A percentile compares a stretch with the other conserved stretches of the same genome.
Conservation (phyloP, 2,329 filamentous ascomycete species). For the Aspergillus amoenus region DNA sequence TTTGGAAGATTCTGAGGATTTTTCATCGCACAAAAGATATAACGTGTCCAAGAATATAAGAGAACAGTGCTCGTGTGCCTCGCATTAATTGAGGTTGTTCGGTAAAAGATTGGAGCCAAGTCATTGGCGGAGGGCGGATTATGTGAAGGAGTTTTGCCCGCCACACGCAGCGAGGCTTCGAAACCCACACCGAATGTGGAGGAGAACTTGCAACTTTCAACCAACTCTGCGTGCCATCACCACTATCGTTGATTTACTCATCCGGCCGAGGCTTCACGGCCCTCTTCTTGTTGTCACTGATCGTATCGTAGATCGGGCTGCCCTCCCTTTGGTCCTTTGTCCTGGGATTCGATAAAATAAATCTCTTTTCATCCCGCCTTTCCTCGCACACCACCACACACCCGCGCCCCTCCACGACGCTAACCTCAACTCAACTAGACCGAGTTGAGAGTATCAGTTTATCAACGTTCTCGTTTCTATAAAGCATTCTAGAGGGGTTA, state of each 20-base stretch:
- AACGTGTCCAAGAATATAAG: not conserved
- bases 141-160: conserved; percentile 10
- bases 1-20: not conserved
- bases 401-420: conserved; percentile 8
- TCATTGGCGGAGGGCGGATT: conserved; percentile 10
- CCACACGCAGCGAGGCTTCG: conserved; percentile 5
- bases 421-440: conserved; percentile 6
- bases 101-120: not conserved
- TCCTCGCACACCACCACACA: conserved; percentile 1
- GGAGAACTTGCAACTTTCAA: conserved; percentile 20
- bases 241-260: conserved; percentile 8
- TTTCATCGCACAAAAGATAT: not conserved
- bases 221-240: conserved; percentile 4
- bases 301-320: not conserved
- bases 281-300: not conserved
- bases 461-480: conserved; percentile 10
- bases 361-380: conserved; percentile 1
- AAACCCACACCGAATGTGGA: conserved; percentile 34
- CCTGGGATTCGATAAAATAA: not conserved
- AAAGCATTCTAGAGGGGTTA: conserved; percentile 1
- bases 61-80: not conserved
- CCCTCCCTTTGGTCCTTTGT: not conserved
- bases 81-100: not conserved
- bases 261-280: conserved; percentile 4
- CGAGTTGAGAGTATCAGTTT: not conserved